Conservation (phyloP, 2,329 filamentous ascomycete species). For the Eutypella sp. region DNA sequence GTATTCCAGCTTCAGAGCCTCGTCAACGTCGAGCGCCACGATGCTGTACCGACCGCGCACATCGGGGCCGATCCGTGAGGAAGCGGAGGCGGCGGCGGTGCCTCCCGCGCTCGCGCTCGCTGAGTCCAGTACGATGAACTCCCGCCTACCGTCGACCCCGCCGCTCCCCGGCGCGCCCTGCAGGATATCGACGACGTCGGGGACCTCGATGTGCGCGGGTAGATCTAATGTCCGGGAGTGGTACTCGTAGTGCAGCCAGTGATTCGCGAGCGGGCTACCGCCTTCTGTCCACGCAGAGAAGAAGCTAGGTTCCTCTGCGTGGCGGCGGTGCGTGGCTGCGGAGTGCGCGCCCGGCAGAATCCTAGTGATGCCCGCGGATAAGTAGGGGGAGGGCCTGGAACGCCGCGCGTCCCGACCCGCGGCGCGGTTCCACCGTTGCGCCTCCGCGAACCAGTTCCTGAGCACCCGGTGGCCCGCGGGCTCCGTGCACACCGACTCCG, state of each 20-base stretch:
- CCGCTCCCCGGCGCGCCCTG: slow-evolving; percentile 13
- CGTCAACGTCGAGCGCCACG: slow-evolving; percentile 59
- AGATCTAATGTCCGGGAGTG: slow-evolving; percentile 38
- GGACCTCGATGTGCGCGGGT: slow-evolving; percentile 41
- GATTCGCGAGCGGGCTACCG: slow-evolving; percentile 23
- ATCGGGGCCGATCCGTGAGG: slow-evolving; percentile 35
- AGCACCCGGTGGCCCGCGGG: slow-evolving; percentile 59
- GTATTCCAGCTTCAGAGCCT: slow-evolving; percentile 55
- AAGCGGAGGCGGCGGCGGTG: background rate
- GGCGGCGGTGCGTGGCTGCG: too few species aligned
- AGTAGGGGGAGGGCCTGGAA: background rate
- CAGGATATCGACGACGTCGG: slow-evolving; percentile 51
- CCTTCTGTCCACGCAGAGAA: slow-evolving; percentile 16
- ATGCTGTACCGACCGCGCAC: slow-evolving; percentile 66
- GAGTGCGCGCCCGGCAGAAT: background rate
- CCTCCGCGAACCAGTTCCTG: slow-evolving; percentile 69
- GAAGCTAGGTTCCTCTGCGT: too few species aligned
- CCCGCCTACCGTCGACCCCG: slow-evolving; percentile 23
- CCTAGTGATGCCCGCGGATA: slow-evolving; percentile 1
- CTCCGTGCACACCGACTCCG: slow-evolving; percentile 82
- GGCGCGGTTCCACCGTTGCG: slow-evolving; percentile 49
- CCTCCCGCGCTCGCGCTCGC: slow-evolving; percentile 42
- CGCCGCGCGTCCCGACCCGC: slow-evolving; percentile 5
- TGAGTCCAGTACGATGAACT: slow-evolving; percentile 56
- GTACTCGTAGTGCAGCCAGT: slow-evolving; percentile 29